phyloP scores from a whole-genome alignment of 441 rosid species.

The Erodium texanum region DNA sequence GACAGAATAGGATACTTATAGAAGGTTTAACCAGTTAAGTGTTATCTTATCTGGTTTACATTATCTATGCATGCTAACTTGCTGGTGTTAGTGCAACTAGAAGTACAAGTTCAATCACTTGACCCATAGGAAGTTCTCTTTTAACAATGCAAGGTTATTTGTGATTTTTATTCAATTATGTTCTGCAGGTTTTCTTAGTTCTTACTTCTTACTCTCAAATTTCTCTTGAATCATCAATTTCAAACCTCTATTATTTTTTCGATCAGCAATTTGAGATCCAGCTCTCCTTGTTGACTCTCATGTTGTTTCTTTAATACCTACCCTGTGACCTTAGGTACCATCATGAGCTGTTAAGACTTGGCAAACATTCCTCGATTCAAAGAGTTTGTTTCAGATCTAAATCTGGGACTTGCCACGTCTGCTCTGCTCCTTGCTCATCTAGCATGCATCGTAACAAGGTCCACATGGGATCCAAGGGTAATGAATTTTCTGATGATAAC shows the following conservation, averaged over 20 bases:
- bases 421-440: conserved; percentile 78
- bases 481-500: conserved; percentile 54
- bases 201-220: not conserved
- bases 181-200: not conserved
- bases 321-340: conserved; percentile 27
- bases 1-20: not conserved
- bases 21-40: not conserved
- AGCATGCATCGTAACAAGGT: conserved; percentile 62
- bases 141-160: not conserved
- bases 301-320: conserved; percentile 7
- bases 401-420: conserved; percentile 77
- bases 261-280: conserved; percentile 3
- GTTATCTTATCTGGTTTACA: not conserved
- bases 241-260: not conserved
- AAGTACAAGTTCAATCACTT: not conserved
- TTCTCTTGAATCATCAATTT: not conserved
- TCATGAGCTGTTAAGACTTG: conserved; percentile 33
- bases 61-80: not conserved
- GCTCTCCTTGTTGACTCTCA: not conserved
- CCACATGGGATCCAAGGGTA: conserved; percentile 43
- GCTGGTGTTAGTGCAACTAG: no score
- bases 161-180: not conserved
- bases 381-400: conserved; percentile 37
- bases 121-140: not conserved
- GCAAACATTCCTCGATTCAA: conserved; percentile 40